Conservation (phyloP, 2,329 filamentous ascomycete genomes). For the Cladophialophora immunda region DNA sequence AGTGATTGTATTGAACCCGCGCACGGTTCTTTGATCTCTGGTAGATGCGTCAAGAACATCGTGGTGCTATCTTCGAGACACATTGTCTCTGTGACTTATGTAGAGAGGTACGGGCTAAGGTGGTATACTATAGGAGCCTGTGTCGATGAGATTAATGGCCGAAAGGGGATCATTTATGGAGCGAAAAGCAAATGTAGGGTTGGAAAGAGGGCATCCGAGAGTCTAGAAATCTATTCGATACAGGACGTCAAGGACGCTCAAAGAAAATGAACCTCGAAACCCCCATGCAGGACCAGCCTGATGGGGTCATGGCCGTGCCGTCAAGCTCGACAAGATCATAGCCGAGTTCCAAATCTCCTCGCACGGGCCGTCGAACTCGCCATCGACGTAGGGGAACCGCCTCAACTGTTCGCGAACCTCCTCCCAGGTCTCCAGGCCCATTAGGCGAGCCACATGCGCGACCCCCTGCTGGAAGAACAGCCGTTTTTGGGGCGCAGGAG, state of each 20-base stretch:
- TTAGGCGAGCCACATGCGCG: neutral
- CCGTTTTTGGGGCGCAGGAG: neutral
- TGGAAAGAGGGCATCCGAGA: too few species aligned
- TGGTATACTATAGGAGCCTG: too few species aligned
- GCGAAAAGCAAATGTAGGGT: too few species aligned
- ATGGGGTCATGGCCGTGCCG: neutral
- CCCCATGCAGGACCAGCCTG: neutral
- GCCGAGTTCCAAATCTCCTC: constrained; percentile 18
- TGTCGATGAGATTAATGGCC: too few species aligned
- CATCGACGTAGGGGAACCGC: constrained; percentile 2
- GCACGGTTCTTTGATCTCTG: too few species aligned
- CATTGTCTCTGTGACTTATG: too few species aligned
- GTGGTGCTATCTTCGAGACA: too few species aligned
- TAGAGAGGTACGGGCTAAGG: too few species aligned
- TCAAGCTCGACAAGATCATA: neutral
- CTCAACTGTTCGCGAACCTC: constrained; percentile 2
- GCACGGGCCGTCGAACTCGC: constrained; percentile 2
- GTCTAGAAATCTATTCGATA: neutral
- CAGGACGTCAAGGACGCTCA: neutral
- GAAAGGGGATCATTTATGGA: too few species aligned
- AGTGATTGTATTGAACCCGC: too few species aligned
- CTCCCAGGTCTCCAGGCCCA: constrained; percentile 2
- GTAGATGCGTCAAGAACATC: too few species aligned
- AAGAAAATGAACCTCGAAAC: neutral
- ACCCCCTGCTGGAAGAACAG: constrained; percentile 2